phyloP scores from a whole-genome alignment of 192 early-diverging fungal genomes.

The Podila epicladia region DNA sequence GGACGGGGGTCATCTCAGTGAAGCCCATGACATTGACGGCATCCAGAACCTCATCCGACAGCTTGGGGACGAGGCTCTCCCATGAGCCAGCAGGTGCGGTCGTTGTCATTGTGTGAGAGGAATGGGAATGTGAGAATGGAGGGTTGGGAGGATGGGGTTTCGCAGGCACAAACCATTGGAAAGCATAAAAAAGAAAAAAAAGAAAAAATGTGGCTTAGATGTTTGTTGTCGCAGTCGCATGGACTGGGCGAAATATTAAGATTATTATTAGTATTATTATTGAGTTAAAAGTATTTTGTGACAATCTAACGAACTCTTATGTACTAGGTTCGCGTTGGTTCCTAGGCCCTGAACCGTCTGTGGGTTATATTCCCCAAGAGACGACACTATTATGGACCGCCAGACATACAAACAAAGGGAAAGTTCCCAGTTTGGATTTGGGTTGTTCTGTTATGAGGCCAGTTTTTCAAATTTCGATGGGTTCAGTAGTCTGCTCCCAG shows the following conservation, averaged over 20 bases:
- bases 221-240: not conserved
- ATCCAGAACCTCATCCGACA: conserved; percentile 64
- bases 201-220: not conserved
- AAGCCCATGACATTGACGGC: conserved; percentile 77
- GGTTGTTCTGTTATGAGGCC: not conserved
- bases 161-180: not conserved
- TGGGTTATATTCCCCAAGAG: too few species aligned
- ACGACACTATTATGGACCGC: too few species aligned
- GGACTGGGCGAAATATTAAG: too few species aligned
- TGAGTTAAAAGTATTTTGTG: too few species aligned
- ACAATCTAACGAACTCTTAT: too few species aligned
- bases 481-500: conserved; percentile 30
- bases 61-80: conserved; percentile 66
- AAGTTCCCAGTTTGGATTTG: not conserved
- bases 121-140: not conserved
- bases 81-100: conserved; percentile 69
- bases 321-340: too few species aligned
- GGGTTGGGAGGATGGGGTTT: not conserved
- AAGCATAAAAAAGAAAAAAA: not conserved
- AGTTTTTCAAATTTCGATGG: conserved; percentile 17
- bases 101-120: conserved; percentile 10
- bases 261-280: too few species aligned
- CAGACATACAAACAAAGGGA: not conserved
- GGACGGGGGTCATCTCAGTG: conserved; percentile 92
- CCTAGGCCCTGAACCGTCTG: too few species aligned